Evolutionary conservation across 139 green algal species (phyloP), one percentile per base, ranked within the genome.

Genomic region (Micractinium sp.): DNA sequence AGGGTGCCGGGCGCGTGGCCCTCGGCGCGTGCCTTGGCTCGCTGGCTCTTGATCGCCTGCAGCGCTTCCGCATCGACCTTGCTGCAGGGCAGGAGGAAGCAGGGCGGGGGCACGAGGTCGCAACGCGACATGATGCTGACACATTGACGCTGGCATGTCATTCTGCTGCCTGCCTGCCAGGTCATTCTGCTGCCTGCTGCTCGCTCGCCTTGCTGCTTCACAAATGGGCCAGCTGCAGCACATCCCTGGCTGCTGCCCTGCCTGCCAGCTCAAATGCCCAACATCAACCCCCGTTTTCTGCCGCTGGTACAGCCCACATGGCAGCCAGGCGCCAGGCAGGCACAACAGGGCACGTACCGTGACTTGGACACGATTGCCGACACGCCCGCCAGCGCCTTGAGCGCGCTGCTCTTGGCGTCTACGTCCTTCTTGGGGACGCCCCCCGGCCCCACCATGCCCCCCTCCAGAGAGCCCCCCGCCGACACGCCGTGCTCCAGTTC

Each of bases 331-430:
- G 2, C 2, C 23, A 76, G 23, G 69, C 27, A 31, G 33, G 35
- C 75, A 33, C 5, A 12, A 1, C 16, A 36, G 14, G 7, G 31
- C 31, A 33, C 33, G 41, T 53, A 81, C 85, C 89, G 35, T 16
- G 89, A 92, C n/a, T 85, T 89, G 25, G 89, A 92, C 13, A 92
- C 89, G 36, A 92, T 63, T 2, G 61, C 74, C 3, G 31, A 66
- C 66, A 92, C 89, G 29, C 89, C 89, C 23, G 89, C 89, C 16
- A 92, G 84, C 25, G 89, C 89, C 66, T 92, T 92, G 25, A 92
- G 73, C 15, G 89, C 89, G 81, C 89, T 92, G 69, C 61, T 84
- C 61, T 69, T 85, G 27, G 89, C 89, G 27, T 90, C 89, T 15
- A 36, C n/a, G 9, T 83, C 77, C 77, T 60, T 87, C 23, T 71